These are phyloP conservation scores for Cucumis sativus DNA, from an alignment of 306 rosid species.

Conservation along the genomic window Cucumber_9930_V3 NC_026659.2:24754001-24754500, in stretches of 20 bases:
- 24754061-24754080: slow-evolving; percentile 24
- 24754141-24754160: slow-evolving; percentile 11
- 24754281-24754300: slow-evolving; percentile 31
- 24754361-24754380: slow-evolving; percentile 59
- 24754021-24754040: slow-evolving; percentile 23
- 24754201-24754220: slow-evolving; percentile 20
- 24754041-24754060: slow-evolving; percentile 16
- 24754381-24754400: slow-evolving; percentile 77
- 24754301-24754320: slow-evolving; percentile 22
- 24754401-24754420: slow-evolving; percentile 67
- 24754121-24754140: neutral
- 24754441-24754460: neutral
- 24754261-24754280: slow-evolving; percentile 24
- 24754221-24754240: slow-evolving; percentile 38
- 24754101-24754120: slow-evolving; percentile 18
- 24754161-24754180: slow-evolving; percentile 40
- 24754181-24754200: slow-evolving; percentile 27
- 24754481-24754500: neutral
- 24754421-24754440: slow-evolving; percentile 53
- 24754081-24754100: slow-evolving; percentile 36
- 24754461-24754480: neutral
- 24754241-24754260: slow-evolving; percentile 39
- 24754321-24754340: slow-evolving; percentile 23
- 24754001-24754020: slow-evolving; percentile 30
- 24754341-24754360: slow-evolving; percentile 25